Evolutionary conservation across 345 rosid genomes (phyloP).

Genomic region (Kandelia obovata): DNA sequence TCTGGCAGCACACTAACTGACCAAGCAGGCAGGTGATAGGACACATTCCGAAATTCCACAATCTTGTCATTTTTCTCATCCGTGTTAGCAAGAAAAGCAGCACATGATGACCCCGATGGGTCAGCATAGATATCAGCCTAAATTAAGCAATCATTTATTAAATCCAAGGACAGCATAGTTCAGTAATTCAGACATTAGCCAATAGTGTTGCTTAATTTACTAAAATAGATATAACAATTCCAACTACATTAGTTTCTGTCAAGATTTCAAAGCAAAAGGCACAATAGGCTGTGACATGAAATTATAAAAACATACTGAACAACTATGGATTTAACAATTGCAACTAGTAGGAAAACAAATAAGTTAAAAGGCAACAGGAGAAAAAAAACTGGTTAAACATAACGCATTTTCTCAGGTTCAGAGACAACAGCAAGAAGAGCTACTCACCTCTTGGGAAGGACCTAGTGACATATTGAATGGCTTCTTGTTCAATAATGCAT

Average conservation of each 20-base stretch:
- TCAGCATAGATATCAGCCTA: constrained; percentile 76
- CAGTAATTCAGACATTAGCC: too few relatives aligned
- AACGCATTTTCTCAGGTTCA: neutral
- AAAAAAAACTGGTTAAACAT: neutral
- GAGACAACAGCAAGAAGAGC: neutral
- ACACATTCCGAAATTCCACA: constrained; percentile 49
- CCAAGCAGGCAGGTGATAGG: constrained; percentile 90
- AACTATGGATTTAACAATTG: neutral
- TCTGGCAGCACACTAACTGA: constrained; percentile 93
- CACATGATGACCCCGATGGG: constrained; percentile 63
- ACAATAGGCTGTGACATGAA: neutral
- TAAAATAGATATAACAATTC: too few relatives aligned
- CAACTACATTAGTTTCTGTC: too few relatives aligned
- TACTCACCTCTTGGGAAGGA: constrained; percentile 61
- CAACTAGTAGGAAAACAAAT: neutral
- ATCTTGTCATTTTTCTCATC: constrained; percentile 63
- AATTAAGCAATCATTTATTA: constrained; percentile 18
- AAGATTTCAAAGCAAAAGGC: too few relatives aligned
- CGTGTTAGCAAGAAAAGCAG: constrained; percentile 77
- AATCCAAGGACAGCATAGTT: too few relatives aligned
- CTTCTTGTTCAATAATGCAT: constrained; percentile 48
- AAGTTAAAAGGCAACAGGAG: neutral
- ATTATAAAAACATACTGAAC: constrained; percentile 3
- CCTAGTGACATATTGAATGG: constrained; percentile 55
- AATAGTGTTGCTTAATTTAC: too few relatives aligned